Conservation (phyloP, 106 monocot species). For the Allium sativum region DNA sequence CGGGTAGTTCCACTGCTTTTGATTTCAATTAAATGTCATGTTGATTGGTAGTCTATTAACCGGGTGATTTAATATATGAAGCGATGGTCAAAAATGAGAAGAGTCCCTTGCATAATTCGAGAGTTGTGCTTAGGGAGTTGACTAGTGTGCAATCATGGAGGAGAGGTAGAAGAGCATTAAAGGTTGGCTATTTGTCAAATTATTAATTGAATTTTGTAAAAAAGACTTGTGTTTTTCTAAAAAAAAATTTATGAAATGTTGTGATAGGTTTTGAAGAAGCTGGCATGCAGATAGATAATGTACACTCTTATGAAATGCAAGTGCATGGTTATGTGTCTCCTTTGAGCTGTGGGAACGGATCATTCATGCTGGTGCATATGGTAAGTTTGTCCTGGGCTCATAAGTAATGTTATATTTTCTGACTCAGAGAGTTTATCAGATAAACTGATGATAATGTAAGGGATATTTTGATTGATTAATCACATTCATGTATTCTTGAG, state of each 20-base stretch:
- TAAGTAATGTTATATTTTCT: no score
- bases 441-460: no score
- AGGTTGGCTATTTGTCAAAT: slow-evolving; percentile 28
- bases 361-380: slow-evolving; percentile 75
- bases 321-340: slow-evolving; percentile 72
- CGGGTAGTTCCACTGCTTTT: not conserved
- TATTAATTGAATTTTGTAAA: slow-evolving; percentile 1
- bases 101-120: slow-evolving; percentile 67
- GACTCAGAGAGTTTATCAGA: no score
- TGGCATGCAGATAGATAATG: slow-evolving; percentile 65
- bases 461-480: no score
- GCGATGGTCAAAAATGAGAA: slow-evolving; percentile 67
- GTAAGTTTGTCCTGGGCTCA: slow-evolving; percentile 25
- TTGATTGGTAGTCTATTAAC: slow-evolving; percentile 22
- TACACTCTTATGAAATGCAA: slow-evolving; percentile 91
- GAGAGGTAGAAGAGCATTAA: slow-evolving; percentile 70
- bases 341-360: slow-evolving; percentile 15
- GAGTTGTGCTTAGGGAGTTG: slow-evolving; percentile 78
- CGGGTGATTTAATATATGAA: slow-evolving; percentile 85
- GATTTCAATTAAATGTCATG: not conserved
- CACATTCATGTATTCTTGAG: no score
- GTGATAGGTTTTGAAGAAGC: slow-evolving; percentile 72
- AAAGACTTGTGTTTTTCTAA: no score
- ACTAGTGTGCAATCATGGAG: slow-evolving; percentile 62
- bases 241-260: no score